These are phyloP conservation scores for Ophiosphaerella narmari DNA, from an alignment of 2,329 filamentous ascomycete genomes.

Conservation along the genomic window DNA sequence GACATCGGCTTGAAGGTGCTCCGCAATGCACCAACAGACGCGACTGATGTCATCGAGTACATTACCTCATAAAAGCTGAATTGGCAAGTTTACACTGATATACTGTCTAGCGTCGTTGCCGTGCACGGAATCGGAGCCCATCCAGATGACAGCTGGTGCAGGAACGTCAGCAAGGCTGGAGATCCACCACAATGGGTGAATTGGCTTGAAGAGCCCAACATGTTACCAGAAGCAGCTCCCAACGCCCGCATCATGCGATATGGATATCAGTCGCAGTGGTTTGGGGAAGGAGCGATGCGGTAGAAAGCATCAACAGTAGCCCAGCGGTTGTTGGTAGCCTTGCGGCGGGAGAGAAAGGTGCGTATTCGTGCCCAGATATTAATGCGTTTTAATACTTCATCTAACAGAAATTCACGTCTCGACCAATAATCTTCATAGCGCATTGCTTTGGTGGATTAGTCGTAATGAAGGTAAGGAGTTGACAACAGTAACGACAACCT, in stretches of 20 bases:
- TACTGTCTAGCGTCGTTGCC: background rate
- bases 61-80: conserved; percentile 3
- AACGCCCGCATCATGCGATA: conserved; percentile 36
- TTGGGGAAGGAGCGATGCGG: conserved; percentile 25
- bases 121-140: conserved; percentile 36
- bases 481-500: too few relatives aligned
- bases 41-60: conserved; percentile 19
- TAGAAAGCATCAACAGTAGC: conserved; percentile 16
- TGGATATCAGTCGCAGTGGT: conserved; percentile 36
- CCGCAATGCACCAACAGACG: conserved; percentile 20
- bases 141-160: conserved; percentile 36
- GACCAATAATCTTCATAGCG: conserved; percentile 31
- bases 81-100: conserved; percentile 3
- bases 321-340: conserved; percentile 8
- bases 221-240: conserved; percentile 25
- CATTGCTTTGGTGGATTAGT: conserved; percentile 3
- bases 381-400: conserved; percentile 2
- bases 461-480: too few relatives aligned
- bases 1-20: conserved; percentile 30
- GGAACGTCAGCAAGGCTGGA: conserved; percentile 25
- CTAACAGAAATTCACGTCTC: conserved; percentile 16
- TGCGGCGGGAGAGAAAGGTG: conserved; percentile 23
- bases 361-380: background rate
- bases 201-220: conserved; percentile 21
- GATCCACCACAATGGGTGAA: background rate